Evolutionary conservation across 192 early-diverging fungal species (phyloP).

Genomic region (Helicostylum pulchrum): DNA sequence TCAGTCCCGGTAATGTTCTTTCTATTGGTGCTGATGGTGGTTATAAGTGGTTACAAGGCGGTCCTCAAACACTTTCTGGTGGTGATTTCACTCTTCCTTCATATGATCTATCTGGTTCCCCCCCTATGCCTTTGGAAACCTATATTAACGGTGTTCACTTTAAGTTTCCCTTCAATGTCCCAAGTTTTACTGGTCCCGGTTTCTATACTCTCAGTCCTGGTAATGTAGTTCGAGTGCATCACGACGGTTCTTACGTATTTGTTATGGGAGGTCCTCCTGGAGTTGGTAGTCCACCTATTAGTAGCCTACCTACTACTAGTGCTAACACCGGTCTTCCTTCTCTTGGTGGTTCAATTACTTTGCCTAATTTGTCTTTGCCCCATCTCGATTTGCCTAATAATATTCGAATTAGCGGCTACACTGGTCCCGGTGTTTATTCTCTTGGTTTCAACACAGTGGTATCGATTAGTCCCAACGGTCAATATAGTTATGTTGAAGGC

Average conservation of each 20-base stretch:
- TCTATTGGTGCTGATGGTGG: neutral
- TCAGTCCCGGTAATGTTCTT: neutral
- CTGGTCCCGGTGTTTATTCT: neutral
- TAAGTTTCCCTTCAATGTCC: neutral
- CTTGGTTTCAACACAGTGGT: neutral
- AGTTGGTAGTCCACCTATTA: neutral
- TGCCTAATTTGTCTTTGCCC: neutral
- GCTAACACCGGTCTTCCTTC: neutral
- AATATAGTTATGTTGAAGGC: neutral
- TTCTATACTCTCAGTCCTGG: neutral
- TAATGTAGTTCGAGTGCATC: neutral
- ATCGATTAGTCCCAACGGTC: neutral
- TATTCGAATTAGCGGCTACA: neutral
- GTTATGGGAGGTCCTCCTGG: neutral
- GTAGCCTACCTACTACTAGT: too few species aligned
- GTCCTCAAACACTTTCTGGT: neutral
- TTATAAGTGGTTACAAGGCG: neutral
- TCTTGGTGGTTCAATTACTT: neutral
- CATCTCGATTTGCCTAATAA: neutral
- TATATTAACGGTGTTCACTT: too few species aligned
- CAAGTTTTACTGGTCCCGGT: neutral
- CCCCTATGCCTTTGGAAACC: too few species aligned
- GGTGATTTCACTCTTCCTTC: neutral
- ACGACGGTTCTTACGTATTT: neutral
- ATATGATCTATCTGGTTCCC: too few species aligned